A percentile compares a stretch with the other conserved stretches of the same genome.
Conservation (phyloP, 106 monocot species). For the Dendrobium officinale region DNA sequence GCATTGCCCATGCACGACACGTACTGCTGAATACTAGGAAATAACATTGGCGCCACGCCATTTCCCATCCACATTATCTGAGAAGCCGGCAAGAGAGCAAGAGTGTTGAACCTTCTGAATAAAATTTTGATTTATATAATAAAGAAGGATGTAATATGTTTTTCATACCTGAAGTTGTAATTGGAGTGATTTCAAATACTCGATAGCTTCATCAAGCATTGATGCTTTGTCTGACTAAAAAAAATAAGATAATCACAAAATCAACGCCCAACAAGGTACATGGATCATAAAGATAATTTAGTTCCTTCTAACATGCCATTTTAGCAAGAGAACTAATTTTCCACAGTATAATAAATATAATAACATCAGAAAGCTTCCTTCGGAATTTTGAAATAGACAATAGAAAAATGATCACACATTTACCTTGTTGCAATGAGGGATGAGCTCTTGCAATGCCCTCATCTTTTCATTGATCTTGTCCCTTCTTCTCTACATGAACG, state of each 20-base stretch:
- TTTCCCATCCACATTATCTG: slow-evolving; percentile 71
- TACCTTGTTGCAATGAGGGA: slow-evolving; percentile 79
- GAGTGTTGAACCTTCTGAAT: neutral
- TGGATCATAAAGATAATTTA: slow-evolving; percentile 1
- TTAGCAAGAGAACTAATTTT: neutral
- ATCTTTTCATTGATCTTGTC: slow-evolving; percentile 80
- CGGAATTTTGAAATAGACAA: neutral
- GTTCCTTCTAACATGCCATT: neutral
- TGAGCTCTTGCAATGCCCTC: slow-evolving; percentile 63
- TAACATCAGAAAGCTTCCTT: neutral
- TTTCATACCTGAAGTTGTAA: slow-evolving; percentile 71
- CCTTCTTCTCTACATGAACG: slow-evolving; percentile 43
- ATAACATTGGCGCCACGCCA: slow-evolving; percentile 49
- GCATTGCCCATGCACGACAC: slow-evolving; percentile 22
- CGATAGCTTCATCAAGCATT: slow-evolving; percentile 81
- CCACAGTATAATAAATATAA: neutral
- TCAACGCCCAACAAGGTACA: neutral
- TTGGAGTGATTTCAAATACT: slow-evolving; percentile 79
- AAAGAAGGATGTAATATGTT: neutral
- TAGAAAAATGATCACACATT: neutral
- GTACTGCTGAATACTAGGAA: slow-evolving; percentile 35
- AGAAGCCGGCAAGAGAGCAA: neutral
- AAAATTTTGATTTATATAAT: neutral
- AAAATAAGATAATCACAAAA: neutral
- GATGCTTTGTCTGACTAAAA: slow-evolving; percentile 82